phyloP scores from a whole-genome alignment of 768 basidiomycete genomes.

The Boletus sp. region DNA sequence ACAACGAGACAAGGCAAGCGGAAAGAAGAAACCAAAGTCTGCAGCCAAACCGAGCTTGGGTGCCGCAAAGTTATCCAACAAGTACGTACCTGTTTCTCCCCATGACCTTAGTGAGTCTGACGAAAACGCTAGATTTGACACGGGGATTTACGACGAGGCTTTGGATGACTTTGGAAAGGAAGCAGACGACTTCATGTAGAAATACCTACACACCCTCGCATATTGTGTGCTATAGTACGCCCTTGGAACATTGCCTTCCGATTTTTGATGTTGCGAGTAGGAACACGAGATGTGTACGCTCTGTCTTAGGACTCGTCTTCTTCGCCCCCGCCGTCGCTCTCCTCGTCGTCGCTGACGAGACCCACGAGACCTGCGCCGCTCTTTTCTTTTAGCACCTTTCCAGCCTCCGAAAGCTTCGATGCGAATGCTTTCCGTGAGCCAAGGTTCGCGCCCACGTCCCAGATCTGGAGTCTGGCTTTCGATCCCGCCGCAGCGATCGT shows the following conservation, averaged over 20 bases:
- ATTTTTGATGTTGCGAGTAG: neutral
- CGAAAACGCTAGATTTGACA: constrained; percentile 59
- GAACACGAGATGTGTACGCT: neutral
- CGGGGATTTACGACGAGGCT: constrained; percentile 78
- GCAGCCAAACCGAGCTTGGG: constrained; percentile 74
- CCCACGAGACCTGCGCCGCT: constrained; percentile 66
- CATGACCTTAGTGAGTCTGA: constrained; percentile 12
- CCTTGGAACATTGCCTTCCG: neutral
- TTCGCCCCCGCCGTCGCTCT: constrained; percentile 49
- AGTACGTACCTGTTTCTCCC: constrained; percentile 38
- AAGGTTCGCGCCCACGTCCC: constrained; percentile 86
- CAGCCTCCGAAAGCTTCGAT: constrained; percentile 69
- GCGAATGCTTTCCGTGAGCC: constrained; percentile 84
- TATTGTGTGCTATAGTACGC: constrained; percentile 14
- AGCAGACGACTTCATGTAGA: constrained; percentile 89
- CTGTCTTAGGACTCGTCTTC: constrained; percentile 24
- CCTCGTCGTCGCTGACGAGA: constrained; percentile 67
- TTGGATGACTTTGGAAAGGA: constrained; percentile 82
- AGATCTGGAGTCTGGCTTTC: constrained; percentile 89
- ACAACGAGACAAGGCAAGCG: constrained; percentile 76
- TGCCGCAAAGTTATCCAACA: constrained; percentile 60
- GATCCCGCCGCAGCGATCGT: constrained; percentile 94
- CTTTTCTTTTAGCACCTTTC: constrained; percentile 63
- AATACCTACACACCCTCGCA: constrained; percentile 16
- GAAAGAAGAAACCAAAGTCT: constrained; percentile 85